phyloP scores from a whole-genome alignment of 2,329 filamentous ascomycete genomes.

The Allantophomopsis lycopodina region DNA sequence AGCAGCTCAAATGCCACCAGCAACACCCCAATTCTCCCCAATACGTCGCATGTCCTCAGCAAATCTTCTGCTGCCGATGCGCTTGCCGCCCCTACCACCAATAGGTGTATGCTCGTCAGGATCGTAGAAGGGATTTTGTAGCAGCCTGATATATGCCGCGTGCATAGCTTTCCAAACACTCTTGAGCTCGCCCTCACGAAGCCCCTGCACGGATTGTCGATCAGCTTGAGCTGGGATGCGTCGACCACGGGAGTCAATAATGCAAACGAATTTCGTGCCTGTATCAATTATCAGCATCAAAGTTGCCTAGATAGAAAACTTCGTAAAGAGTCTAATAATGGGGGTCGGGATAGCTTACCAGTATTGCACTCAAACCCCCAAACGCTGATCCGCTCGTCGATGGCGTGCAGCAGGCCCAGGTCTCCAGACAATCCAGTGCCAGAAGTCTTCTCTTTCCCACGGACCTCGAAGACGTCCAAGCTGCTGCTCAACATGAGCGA shows the following conservation, averaged over 20 bases:
- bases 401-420: slow-evolving; percentile 78
- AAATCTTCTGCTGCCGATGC: slow-evolving; percentile 74
- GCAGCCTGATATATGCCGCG: slow-evolving; percentile 73
- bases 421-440: slow-evolving; percentile 56
- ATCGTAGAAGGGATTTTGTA: slow-evolving; percentile 91
- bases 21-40: slow-evolving; percentile 64
- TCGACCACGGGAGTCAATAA: slow-evolving; percentile 75
- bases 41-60: slow-evolving; percentile 72
- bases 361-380: slow-evolving; percentile 98
- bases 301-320: no score
- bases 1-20: slow-evolving; percentile 15
- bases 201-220: slow-evolving; percentile 35
- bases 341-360: not conserved
- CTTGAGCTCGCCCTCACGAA: slow-evolving; percentile 79
- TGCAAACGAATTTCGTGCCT: slow-evolving; percentile 76
- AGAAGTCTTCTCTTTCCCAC: slow-evolving; percentile 47
- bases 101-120: slow-evolving; percentile 68
- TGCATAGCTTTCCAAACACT: slow-evolving; percentile 66
- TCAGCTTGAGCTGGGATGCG: no score
- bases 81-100: slow-evolving; percentile 39
- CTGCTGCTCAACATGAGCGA: slow-evolving; percentile 82
- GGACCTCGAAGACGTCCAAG: slow-evolving; percentile 86
- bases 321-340: no score
- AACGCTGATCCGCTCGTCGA: slow-evolving; percentile 84
- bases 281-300: no score